Evolutionary conservation across 768 basidiomycete species (phyloP).

Genomic region (Roridomyces roridus): DNA sequence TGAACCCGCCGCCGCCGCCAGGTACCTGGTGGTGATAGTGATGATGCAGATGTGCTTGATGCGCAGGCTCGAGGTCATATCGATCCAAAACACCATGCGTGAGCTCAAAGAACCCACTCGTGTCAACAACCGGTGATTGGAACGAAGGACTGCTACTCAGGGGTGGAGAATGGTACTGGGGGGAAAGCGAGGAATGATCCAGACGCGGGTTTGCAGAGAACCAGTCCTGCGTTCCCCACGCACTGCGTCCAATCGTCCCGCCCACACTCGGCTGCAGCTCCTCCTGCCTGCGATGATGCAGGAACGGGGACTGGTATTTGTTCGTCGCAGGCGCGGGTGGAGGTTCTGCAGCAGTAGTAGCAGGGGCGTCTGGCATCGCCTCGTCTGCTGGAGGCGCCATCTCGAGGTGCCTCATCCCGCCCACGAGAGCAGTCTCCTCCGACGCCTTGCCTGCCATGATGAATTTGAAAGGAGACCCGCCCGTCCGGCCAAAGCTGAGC

Average conservation of each 20-base stretch:
- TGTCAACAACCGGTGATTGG: slow-evolving; percentile 40
- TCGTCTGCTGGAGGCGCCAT: slow-evolving; percentile 6
- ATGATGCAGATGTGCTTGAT: too few relatives aligned
- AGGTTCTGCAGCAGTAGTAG: background rate
- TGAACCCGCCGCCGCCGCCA: too few relatives aligned
- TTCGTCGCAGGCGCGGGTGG: slow-evolving; percentile 6
- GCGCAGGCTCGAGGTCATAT: slow-evolving; percentile 65
- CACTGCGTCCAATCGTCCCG: slow-evolving; percentile 81
- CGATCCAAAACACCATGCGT: slow-evolving; percentile 80
- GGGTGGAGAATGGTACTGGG: slow-evolving; percentile 47
- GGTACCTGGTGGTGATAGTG: slow-evolving; percentile 29
- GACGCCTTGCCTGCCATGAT: background rate
- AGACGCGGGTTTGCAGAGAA: slow-evolving; percentile 82
- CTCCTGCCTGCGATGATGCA: slow-evolving; percentile 21
- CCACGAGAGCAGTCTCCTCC: slow-evolving; percentile 25
- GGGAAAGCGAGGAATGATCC: slow-evolving; percentile 44
- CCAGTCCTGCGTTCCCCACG: slow-evolving; percentile 87
- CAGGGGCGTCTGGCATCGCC: slow-evolving; percentile 16
- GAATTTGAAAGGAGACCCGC: slow-evolving; percentile 6
- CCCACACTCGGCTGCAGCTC: background rate
- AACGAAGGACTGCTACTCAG: slow-evolving; percentile 39
- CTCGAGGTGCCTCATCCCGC: slow-evolving; percentile 23
- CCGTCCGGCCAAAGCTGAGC: background rate
- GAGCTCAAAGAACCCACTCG: slow-evolving; percentile 52
- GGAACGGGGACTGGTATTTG: slow-evolving; percentile 14